Evolutionary conservation across 352 stramenopile genomes (phyloP).

Genomic region (Phytophthora aleatoria): DNA sequence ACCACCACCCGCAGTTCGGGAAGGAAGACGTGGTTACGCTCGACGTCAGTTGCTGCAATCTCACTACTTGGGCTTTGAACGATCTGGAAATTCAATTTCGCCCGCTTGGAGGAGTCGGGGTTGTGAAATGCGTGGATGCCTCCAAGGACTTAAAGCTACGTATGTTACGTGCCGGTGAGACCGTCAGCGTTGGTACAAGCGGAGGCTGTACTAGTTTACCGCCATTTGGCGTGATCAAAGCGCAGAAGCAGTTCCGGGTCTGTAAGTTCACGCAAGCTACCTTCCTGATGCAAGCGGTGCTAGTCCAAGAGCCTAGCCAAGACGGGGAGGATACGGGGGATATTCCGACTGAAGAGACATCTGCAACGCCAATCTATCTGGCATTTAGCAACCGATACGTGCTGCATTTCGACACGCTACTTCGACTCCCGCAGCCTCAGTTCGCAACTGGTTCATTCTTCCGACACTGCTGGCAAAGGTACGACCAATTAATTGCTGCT

Average conservation of each 20-base stretch:
- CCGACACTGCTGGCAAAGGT: slow-evolving; percentile 62
- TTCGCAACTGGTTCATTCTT: slow-evolving; percentile 50
- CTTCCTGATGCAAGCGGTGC: slow-evolving; percentile 71
- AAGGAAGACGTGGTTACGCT: slow-evolving; percentile 61
- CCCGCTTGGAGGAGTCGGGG: slow-evolving; percentile 40
- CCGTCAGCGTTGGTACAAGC: slow-evolving; percentile 31
- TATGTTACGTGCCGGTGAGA: slow-evolving; percentile 44
- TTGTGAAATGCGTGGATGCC: slow-evolving; percentile 53
- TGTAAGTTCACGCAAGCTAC: slow-evolving; percentile 53
- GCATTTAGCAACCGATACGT: slow-evolving; percentile 49
- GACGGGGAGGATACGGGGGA: slow-evolving; percentile 17
- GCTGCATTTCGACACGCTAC: slow-evolving; percentile 59
- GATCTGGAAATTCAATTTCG: slow-evolving; percentile 75
- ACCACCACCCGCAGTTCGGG: slow-evolving; percentile 46
- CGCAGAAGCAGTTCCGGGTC: slow-evolving; percentile 71
- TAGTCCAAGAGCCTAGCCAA: slow-evolving; percentile 44
- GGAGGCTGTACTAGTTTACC: slow-evolving; percentile 46
- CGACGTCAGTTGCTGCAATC: slow-evolving; percentile 65
- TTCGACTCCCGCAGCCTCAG: slow-evolving; percentile 35
- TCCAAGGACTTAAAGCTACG: slow-evolving; percentile 68
- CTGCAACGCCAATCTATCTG: slow-evolving; percentile 28
- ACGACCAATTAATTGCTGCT: not conserved
- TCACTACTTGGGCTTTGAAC: slow-evolving; percentile 59
- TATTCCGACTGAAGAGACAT: slow-evolving; percentile 14
- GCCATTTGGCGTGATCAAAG: slow-evolving; percentile 65